These are phyloP conservation scores for Boechera retrofracta DNA, from an alignment of 345 rosid genomes.

Conservation along the genomic window DNA sequence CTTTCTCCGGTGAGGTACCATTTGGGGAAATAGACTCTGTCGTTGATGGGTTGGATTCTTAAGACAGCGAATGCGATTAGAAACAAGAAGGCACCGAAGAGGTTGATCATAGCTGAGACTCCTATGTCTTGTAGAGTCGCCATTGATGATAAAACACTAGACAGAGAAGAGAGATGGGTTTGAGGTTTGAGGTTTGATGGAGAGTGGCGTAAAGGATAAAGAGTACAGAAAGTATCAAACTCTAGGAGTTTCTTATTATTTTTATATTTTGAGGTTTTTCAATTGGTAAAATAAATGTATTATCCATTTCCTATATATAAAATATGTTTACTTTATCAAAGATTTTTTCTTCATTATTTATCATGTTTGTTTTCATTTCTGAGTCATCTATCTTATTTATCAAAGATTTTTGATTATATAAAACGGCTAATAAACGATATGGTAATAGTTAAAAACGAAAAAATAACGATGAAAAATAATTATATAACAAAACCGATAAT, in stretches of 20 bases:
- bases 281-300: not conserved
- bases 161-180: constrained; percentile 2
- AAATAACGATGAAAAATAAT: too few species aligned
- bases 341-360: not conserved
- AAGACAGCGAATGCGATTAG: constrained; percentile 88
- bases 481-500: too few species aligned
- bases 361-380: not conserved
- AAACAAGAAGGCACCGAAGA: constrained; percentile 72
- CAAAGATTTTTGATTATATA: too few species aligned
- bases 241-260: constrained; percentile 15
- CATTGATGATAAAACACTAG: constrained; percentile 49
- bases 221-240: constrained; percentile 8
- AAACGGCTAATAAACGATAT: too few species aligned
- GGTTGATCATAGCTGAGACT: constrained; percentile 84
- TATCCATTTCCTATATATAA: not conserved
- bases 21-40: constrained; percentile 92
- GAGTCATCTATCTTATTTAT: too few species aligned
- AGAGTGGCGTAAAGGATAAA: constrained; percentile 28
- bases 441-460: too few species aligned
- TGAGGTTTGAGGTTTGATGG: not conserved
- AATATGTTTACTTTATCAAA: not conserved
- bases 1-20: constrained; percentile 76
- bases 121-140: constrained; percentile 88
- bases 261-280: not conserved
- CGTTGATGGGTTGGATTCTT: constrained; percentile 88